Conservation (phyloP, 192 early-diverging fungal genomes). For the Dissophora ornata region DNA sequence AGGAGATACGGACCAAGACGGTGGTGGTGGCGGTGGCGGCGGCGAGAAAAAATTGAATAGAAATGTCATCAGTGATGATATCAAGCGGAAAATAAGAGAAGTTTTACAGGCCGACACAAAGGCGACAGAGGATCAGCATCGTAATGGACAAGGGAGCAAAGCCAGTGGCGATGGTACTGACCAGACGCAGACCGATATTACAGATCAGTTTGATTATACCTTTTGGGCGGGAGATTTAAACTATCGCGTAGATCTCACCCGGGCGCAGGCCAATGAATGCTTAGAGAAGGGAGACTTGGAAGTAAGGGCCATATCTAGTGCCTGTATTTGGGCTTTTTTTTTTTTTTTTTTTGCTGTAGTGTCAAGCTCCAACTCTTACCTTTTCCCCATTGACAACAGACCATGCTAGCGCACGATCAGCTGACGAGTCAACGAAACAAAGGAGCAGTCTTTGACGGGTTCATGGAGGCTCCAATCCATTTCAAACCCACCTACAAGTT, state of each 20-base stretch:
- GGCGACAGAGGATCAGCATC: too few species aligned
- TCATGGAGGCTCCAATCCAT: conserved; percentile 71
- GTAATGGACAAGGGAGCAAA: too few species aligned
- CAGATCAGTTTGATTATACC: conserved; percentile 64
- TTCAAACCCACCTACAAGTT: conserved; percentile 89
- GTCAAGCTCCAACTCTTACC: too few species aligned
- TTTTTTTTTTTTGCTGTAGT: too few species aligned
- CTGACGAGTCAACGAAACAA: conserved; percentile 36
- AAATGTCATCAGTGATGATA: background rate
- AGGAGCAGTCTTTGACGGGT: conserved; percentile 55
- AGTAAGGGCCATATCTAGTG: conserved; percentile 23
- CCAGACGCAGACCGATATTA: conserved; percentile 34
- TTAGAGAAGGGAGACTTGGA: conserved; percentile 62
- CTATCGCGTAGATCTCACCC: conserved; percentile 71
- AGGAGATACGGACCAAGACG: background rate
- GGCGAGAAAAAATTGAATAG: background rate
- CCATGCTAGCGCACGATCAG: conserved; percentile 60
- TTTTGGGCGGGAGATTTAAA: conserved; percentile 88
- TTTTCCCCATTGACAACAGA: conserved; percentile 25
- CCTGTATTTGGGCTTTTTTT: background rate
- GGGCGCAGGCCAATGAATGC: conserved; percentile 61
- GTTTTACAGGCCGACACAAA: too few species aligned
- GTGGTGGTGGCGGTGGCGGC: too few species aligned
- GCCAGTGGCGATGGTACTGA: background rate
- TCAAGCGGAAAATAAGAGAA: too few species aligned